Evolutionary conservation across 208 protist genomes (phyloP), one percentile per base, ranked within the genome.

Genomic region (Crithidia bombi): DNA sequence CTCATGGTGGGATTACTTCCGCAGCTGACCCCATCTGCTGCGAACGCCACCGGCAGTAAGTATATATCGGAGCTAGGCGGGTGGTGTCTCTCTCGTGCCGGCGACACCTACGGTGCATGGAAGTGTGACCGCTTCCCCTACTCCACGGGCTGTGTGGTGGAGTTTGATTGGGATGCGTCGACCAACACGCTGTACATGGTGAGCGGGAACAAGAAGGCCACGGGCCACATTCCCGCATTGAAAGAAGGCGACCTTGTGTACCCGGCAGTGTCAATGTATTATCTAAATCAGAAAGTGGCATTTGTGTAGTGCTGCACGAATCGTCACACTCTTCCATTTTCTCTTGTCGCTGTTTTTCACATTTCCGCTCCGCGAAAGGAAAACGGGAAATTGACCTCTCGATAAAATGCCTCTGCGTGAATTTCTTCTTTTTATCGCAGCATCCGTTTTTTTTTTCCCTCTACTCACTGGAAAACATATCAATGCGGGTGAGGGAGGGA

Each of bases 21-120:
- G 2, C 69, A 81, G 54, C 74, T 95, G 12, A 85, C 43, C 32
- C 49, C 83, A 23, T 59, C 78, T 19, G 65, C 75, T 44, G 71
- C 82, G n/a, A 69, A 65, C 39, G 73, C 81, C 3, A 90, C 93
- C 69, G 82, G 90, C 15, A 90, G 74, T 76, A 95, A 95, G 65
- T 97, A 97, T 70, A 95, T 96, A 55, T 94, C 89, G 0, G 90
- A 97, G 72, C 79, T 97, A 9, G 91, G 90, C 14, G 93, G 93
- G 35, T 97, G 93, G 91, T 96, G 93, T 51, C 57, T 97, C 28
- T 94, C 87, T 15, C 82, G 93, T 6, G 90, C 91, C 17, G 93
- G 93, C 12, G 87, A 97, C 67, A 82, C 80, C 7, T 97, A 97
- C 56, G 93, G 93, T 5, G 65, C 73, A 28, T 97, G 93, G 91